Base-by-base conservation (phyloP, 2,329 filamentous ascomycete species). In the Scytalidium lignicola region DNA sequence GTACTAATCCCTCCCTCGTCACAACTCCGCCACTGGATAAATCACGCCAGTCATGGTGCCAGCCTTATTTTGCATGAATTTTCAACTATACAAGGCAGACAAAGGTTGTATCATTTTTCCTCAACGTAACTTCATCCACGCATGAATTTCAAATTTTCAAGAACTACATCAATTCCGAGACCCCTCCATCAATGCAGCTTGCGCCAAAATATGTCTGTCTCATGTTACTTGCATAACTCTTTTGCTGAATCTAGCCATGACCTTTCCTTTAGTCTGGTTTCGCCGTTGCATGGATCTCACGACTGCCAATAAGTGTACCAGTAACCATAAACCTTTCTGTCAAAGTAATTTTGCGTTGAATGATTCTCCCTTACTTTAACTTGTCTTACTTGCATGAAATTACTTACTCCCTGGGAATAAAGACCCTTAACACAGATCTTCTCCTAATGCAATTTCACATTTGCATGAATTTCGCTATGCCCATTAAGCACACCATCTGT, bases 61-160 rank as follows among this genome's bases (percentile, higher is more conserved):
- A n/a, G n/a, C n/a, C n/a, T n/a, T n/a, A n/a, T n/a, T n/a, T n/a
- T n/a, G n/a, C n/a, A n/a, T n/a, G n/a, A n/a, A n/a, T n/a, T n/a
- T n/a, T n/a, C 49, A 54, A 22, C 46, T 54, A 54, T 49, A 18
- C 32, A 51, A 26, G 23, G 46, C 17, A 10, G 41, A 32, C 43
- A n/a, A 49, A 49, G 44, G 48, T 39, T 51, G 18, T 54, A 49
- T 54, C 44, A 52, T 54, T 47, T 44, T 54, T 54, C 52, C 44
- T 22, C n/a, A 37, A 41, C 47, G 52, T 54, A 48, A 46, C 49
- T 50, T 54, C 32, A 15, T 54, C 51, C 43, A 47, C 43, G 41
- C 43, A 53, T 53, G 46, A 52, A 52, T 51, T 48, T 48, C 45
- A 51, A 54, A 41, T 44, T 40, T 42, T 52, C 20, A 51, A 29